Conservation (phyloP, 352 stramenopile species). For the Discostella stelligera region DNA sequence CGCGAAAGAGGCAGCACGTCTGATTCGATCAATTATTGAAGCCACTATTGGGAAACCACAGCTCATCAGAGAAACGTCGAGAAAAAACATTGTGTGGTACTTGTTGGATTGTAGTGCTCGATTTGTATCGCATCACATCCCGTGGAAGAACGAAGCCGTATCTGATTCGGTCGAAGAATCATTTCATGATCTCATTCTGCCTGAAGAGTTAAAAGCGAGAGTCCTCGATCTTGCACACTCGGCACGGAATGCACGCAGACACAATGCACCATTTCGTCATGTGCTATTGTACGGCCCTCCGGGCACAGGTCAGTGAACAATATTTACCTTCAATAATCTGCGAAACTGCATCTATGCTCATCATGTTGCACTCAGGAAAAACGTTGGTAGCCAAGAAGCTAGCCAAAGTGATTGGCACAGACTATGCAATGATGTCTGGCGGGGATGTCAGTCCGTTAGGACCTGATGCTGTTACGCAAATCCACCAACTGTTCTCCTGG, state of each 20-base stretch:
- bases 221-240: conserved; percentile 88
- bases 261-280: conserved; percentile 93
- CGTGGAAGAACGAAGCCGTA: not conserved
- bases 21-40: conserved; percentile 46
- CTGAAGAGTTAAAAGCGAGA: conserved; percentile 86
- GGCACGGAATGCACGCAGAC: conserved; percentile 92
- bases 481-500: conserved; percentile 96
- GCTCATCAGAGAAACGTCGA: conserved; percentile 51
- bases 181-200: conserved; percentile 88
- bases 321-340: not conserved
- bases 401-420: conserved; percentile 89
- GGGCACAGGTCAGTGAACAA: conserved; percentile 90
- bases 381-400: conserved; percentile 95
- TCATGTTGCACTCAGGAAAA: conserved; percentile 90
- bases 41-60: conserved; percentile 52
- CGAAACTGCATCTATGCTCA: conserved; percentile 55
- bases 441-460: conserved; percentile 94
- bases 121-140: conserved; percentile 14
- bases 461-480: conserved; percentile 92
- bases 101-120: conserved; percentile 13
- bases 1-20: conserved; percentile 37
- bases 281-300: conserved; percentile 94
- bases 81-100: conserved; percentile 23
- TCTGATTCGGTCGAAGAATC: conserved; percentile 38
- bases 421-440: conserved; percentile 96